Evolutionary conservation across 2,329 filamentous ascomycete species (phyloP), one percentile per base, ranked within the genome.

Genomic region (Microdochium paspali): DNA sequence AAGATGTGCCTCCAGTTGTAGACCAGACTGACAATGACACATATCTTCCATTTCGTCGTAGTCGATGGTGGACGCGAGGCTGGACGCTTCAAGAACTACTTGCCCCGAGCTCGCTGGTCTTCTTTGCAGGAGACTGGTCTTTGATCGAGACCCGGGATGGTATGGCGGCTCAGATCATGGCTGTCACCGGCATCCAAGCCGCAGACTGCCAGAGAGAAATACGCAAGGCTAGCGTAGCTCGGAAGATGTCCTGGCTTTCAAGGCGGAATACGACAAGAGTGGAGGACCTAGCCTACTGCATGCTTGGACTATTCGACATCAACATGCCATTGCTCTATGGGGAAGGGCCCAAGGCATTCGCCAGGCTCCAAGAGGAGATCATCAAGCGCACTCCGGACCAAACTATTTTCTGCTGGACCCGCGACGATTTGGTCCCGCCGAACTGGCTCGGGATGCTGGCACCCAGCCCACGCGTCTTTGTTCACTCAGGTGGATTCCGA

Each of bases 51-150:
- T 40, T 40, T 20, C 44, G 28, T 28, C 23, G 15, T 9, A 49
- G 35, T 24, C 48, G 49, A 28, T 53, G 49, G 49, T 49, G 47
- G 10, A 42, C 21, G 15, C 45, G 51, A 35, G 49, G 51, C 9
- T 54, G 50, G 51, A 53, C 52, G 10, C 48, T 57, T n/a, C 50
- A 56, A 39, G 50, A 56, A 25, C 43, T 56, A 2, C 48, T 56
- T 10, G 54, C 55, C 2, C 52, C 53, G 6, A 43, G 20, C 7
- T 7, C 39, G 10, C 25, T 56, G 28, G 28, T 50, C 4, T 55
- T 56, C 48, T 55, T 51, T 21, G 47, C 49, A 30, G 20, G n/a
- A 13, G 20, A 45, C 15, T 57, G 55, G 55, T 10, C 23, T 9
- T 44, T 39, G 12, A 40, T 54, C 21, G 52, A 47, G n/a, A 35